Base-by-base conservation (phyloP, 108 stramenopile species). In the Nitzschia palea region DNA sequence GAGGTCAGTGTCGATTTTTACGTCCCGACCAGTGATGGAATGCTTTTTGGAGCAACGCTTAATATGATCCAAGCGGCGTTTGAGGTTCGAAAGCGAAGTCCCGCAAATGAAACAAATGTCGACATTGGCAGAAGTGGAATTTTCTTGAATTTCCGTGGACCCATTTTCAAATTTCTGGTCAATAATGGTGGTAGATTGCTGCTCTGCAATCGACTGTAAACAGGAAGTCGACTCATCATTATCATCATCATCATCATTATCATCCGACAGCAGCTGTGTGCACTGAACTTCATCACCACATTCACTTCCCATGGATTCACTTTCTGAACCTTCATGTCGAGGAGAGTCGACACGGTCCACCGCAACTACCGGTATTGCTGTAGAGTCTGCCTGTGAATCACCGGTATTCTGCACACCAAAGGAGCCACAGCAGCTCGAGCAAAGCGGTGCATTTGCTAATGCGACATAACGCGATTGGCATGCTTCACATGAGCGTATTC, bases 31-130 rank as follows among this genome's bases (percentile, higher is more conserved):
- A 43, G 62, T 56, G 6, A 65, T 75, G 10, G 82, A 82, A 55
- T 89, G 58, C 55, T 90, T 88, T 40, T 83, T 85, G 14, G 85
- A 80, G 40, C 91, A 93, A 44, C 91, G 73, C 52, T 93, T 93
- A 61, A 90, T 86, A 70, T 93, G 91, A 61, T 84, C 72, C 15
- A 90, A 53, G 30, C 91, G 81, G 44, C 84, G 82, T 28, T 86
- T 73, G 25, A 88, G 35, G 3, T 70, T 62, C 25, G 76, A 28
- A 3, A 93, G 68, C 26, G 73, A 74, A 0, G 59, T 32, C 9
- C 91, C 91, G 55, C 91, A 93, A 31, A 85, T 87, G 65, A 80
- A 81, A 62, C 91, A 93, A 4, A 80, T 48, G 25, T 68, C 62
- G 12, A 20, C 47, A 10, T 12, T 12, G 12, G 4, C 51, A 52